phyloP scores from a whole-genome alignment of 139 green algal genomes.

The Volvox africanus region DNA sequence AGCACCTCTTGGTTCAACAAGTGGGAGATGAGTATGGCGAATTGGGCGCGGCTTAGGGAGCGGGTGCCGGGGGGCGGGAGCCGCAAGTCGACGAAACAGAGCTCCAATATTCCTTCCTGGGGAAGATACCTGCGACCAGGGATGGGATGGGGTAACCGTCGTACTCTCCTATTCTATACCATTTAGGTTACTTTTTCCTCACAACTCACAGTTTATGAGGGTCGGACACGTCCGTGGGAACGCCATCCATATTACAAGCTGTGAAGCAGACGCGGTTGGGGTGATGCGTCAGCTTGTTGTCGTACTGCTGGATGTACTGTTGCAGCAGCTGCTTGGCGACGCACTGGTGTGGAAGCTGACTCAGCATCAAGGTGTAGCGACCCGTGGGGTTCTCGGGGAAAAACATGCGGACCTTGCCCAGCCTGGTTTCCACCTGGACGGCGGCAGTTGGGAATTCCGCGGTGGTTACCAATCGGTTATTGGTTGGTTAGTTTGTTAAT shows the following conservation, averaged over 20 bases:
- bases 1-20: conserved; percentile 43
- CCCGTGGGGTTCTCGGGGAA: conserved; percentile 61
- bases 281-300: conserved; percentile 32
- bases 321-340: conserved; percentile 56
- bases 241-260: conserved; percentile 39
- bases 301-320: conserved; percentile 55
- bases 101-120: conserved; percentile 48
- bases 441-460: neutral
- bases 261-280: conserved; percentile 64
- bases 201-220: conserved; percentile 38
- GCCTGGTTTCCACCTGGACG: conserved; percentile 25
- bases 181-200: neutral
- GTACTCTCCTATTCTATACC: neutral
- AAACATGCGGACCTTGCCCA: conserved; percentile 58
- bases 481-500: neutral
- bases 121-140: conserved; percentile 18
- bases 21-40: conserved; percentile 53
- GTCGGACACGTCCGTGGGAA: conserved; percentile 44
- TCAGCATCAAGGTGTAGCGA: conserved; percentile 55
- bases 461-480: neutral
- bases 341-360: conserved; percentile 48
- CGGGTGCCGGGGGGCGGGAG: conserved; percentile 33
- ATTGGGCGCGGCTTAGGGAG: conserved; percentile 41
- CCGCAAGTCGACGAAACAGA: conserved; percentile 67
- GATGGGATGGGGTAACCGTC: too few relatives aligned